These are phyloP conservation scores for Cryptosporidium bovis DNA, from an alignment of 169 alveolate genomes.

Conservation along the genomic window DNA sequence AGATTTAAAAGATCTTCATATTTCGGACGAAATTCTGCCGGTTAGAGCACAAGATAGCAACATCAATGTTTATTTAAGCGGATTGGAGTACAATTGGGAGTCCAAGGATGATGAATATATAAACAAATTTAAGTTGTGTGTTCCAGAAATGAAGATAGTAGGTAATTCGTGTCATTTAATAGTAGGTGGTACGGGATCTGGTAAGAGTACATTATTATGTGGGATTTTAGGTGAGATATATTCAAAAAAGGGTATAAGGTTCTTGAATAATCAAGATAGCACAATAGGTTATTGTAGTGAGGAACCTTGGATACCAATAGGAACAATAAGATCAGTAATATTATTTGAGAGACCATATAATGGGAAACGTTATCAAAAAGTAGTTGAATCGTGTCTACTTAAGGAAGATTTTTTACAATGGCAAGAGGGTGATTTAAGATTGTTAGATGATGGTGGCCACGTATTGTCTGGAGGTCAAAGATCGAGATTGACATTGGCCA, in stretches of 20 bases:
- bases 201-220: conserved; percentile 53
- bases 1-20: neutral
- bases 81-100: conserved; percentile 30
- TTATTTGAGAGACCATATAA: conserved; percentile 82
- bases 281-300: conserved; percentile 66
- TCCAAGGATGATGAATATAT: neutral
- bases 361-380: conserved; percentile 75
- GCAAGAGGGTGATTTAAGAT: conserved; percentile 82
- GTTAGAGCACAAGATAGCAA: neutral
- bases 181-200: conserved; percentile 48
- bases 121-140: neutral
- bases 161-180: conserved; percentile 48
- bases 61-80: conserved; percentile 13
- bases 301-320: conserved; percentile 84
- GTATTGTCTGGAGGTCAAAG: conserved; percentile 92
- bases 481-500: conserved; percentile 91
- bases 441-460: conserved; percentile 82
- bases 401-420: conserved; percentile 81
- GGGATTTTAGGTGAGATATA: conserved; percentile 64
- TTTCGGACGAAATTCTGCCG: neutral
- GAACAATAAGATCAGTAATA: conserved; percentile 84
- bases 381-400: conserved; percentile 79
- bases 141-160: conserved; percentile 32
- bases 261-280: neutral
- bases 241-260: conserved; percentile 43